Conservation (phyloP, 2,329 filamentous ascomycete genomes). For the Aspergillus glaucus region DNA sequence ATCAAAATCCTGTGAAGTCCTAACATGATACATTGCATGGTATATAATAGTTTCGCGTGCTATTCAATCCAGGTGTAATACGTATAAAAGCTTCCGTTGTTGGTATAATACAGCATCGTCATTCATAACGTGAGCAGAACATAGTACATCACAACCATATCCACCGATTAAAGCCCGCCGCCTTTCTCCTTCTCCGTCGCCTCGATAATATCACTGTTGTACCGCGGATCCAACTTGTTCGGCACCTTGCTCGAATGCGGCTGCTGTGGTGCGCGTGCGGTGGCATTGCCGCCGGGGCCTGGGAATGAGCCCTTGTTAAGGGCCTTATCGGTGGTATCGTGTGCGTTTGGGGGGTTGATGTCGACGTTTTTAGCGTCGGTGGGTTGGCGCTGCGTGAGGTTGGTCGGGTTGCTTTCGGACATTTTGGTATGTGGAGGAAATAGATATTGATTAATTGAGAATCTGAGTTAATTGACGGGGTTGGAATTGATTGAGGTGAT, state of each 20-base stretch:
- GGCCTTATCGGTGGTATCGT: background rate
- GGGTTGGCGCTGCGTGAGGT: background rate
- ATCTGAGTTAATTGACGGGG: background rate
- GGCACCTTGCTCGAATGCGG: conserved; percentile 3
- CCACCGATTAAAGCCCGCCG: background rate
- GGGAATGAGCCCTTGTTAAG: background rate
- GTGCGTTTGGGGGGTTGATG: background rate
- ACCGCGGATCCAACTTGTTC: conserved; percentile 5
- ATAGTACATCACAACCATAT: background rate
- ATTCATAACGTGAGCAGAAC: background rate
- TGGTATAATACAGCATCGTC: background rate
- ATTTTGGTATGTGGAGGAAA: background rate
- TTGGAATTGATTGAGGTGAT: background rate
- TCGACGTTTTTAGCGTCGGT: background rate
- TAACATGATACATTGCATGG: too few species aligned
- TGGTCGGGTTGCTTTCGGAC: background rate
- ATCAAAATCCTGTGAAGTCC: too few species aligned
- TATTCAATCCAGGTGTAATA: too few species aligned
- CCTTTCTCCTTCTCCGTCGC: background rate
- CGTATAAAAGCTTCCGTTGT: too few species aligned
- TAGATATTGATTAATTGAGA: background rate
- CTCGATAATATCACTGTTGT: conserved; percentile 4
- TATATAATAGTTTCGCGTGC: too few species aligned
- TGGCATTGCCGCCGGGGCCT: conserved; percentile 1
- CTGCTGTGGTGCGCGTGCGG: conserved; percentile 1